These are phyloP conservation scores for Penicillium dipodomyicola DNA, from an alignment of 495 filamentous ascomycete species.

Conservation along the genomic window DNA sequence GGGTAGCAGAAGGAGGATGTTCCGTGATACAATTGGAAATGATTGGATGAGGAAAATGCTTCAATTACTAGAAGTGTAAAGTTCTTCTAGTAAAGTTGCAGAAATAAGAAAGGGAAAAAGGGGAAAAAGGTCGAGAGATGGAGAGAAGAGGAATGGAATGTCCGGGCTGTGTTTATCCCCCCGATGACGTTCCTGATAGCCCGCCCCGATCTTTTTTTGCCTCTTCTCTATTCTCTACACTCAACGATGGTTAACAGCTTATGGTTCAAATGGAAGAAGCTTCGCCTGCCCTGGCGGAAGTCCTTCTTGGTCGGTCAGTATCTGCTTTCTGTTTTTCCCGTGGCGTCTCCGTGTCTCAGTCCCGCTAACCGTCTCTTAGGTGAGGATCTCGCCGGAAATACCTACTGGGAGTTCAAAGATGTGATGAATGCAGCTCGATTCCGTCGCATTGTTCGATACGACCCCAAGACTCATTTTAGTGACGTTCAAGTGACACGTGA, in stretches of 20 bases:
- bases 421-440: slow-evolving; percentile 52
- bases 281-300: slow-evolving; percentile 82
- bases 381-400: slow-evolving; percentile 82
- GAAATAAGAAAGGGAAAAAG: slow-evolving; percentile 2
- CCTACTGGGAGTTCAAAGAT: slow-evolving; percentile 90
- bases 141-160: slow-evolving; percentile 27
- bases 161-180: slow-evolving; percentile 26
- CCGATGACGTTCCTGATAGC: slow-evolving; percentile 34
- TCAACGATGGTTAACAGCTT: slow-evolving; percentile 43
- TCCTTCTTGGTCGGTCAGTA: slow-evolving; percentile 72
- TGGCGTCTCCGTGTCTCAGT: slow-evolving; percentile 10
- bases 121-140: slow-evolving; percentile 13
- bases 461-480: slow-evolving; percentile 57
- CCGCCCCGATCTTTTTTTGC: slow-evolving; percentile 4
- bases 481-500: slow-evolving; percentile 64
- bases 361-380: slow-evolving; percentile 52
- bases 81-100: neutral
- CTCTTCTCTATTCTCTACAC: slow-evolving; percentile 20
- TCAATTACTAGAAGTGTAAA: neutral
- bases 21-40: slow-evolving; percentile 11
- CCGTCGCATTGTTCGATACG: slow-evolving; percentile 67
- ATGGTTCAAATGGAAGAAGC: slow-evolving; percentile 85
- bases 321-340: slow-evolving; percentile 6
- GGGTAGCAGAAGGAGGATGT: slow-evolving; percentile 20
- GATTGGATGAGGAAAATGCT: neutral